Base-by-base conservation (phyloP, 768 basidiomycete genomes). In the Tylopilus sp. region DNA sequence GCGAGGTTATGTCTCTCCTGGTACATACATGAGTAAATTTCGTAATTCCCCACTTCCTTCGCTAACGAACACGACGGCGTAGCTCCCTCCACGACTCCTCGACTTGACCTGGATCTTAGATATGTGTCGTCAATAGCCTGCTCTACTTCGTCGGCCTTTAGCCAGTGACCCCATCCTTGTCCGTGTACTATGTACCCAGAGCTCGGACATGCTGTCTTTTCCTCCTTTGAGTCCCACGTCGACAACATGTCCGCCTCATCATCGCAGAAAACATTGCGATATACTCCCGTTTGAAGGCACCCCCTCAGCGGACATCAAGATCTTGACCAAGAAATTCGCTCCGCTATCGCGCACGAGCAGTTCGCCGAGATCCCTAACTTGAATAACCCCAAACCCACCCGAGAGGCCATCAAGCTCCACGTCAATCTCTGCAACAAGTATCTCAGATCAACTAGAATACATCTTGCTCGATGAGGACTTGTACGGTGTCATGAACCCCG, bases 241-340 rank as follows among this genome's bases (percentile, higher is more conserved):
- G 88, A 91, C 70, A 89, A 90, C 89, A 91, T 61, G 85, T 87
- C 0, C 89, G 91, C 60, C 83, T 86, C 2, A 18, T 36, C n/a
- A 17, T 36, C 35, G 9, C 35, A 5, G 35, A 36, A 36, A 36
- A n/a, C n/a, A 78, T 47, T 76, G 82, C 26, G 44, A 68, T 18
- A 55, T 52, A 3, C 57, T 87, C 17, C 76, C 82, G 78, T 89
- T 53, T 17, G 18, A 36, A n/a, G 35, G n/a, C n/a, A n/a, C 35
- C 8, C n/a, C 35, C 35, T 36, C 35, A 7, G 35, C 90, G 63
- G 84, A 86, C 20, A 63, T 68, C 15, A 82, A 73, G 9, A 80
- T 81, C 0, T 70, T 85, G 28, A 64, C 62, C 10, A 61, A 21
- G 83, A 88, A 55, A 70, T 81, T 0, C 59, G 70, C 6, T 66